phyloP scores from a whole-genome alignment of 306 rosid genomes.

The Dryas octopetala region DNA sequence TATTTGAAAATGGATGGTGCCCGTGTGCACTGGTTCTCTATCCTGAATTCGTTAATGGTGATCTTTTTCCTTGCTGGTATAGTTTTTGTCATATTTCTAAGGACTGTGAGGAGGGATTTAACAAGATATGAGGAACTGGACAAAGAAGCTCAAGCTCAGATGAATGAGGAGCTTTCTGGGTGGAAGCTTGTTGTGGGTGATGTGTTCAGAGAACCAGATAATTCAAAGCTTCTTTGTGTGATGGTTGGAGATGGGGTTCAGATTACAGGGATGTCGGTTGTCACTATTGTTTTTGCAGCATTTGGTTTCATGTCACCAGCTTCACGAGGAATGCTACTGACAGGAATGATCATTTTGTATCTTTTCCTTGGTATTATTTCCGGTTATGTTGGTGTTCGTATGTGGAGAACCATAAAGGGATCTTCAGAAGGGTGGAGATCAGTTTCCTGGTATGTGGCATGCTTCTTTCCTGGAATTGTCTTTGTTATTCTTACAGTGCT shows the following conservation, averaged over 20 bases:
- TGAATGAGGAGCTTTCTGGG: slow-evolving; percentile 98
- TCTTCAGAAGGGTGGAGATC: slow-evolving; percentile 89
- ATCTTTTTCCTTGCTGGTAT: slow-evolving; percentile 92
- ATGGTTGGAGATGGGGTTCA: slow-evolving; percentile 97
- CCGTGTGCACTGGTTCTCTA: slow-evolving; percentile 89
- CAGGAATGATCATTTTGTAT: slow-evolving; percentile 92
- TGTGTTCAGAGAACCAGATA: slow-evolving; percentile 87
- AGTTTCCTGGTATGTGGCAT: slow-evolving; percentile 75
- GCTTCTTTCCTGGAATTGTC: slow-evolving; percentile 92
- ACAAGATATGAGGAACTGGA: slow-evolving; percentile 94
- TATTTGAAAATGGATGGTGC: slow-evolving; percentile 96
- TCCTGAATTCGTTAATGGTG: slow-evolving; percentile 73
- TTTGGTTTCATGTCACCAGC: slow-evolving; percentile 83
- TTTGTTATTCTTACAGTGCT: slow-evolving; percentile 71
- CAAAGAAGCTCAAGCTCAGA: slow-evolving; percentile 95
- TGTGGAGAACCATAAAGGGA: slow-evolving; percentile 92
- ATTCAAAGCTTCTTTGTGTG: slow-evolving; percentile 80
- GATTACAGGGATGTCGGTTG: slow-evolving; percentile 86
- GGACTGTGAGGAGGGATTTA: slow-evolving; percentile 94
- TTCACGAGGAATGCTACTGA: slow-evolving; percentile 83
- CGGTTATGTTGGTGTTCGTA: slow-evolving; percentile 88
- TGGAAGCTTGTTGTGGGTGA: slow-evolving; percentile 99
- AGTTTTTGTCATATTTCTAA: slow-evolving; percentile 85
- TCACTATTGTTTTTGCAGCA: slow-evolving; percentile 86
- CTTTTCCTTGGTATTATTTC: slow-evolving; percentile 86